Evolutionary conservation across 169 alveolate species (phyloP), one percentile per base, ranked within the genome.

Genomic region (Plasmodium inui): DNA sequence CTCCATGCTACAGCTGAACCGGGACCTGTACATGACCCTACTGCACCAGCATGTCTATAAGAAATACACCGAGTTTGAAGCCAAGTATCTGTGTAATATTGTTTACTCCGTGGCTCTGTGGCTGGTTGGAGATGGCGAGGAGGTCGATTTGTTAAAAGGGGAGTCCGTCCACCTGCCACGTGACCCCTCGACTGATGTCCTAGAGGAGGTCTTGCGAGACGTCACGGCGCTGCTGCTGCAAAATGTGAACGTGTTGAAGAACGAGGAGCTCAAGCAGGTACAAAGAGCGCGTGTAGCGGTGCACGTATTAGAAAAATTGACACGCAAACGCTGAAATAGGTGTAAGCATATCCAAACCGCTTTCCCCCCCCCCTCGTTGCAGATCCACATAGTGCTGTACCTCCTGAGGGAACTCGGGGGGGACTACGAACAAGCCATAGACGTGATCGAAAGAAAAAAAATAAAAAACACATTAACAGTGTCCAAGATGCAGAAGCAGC

Each of bases 181-280:
- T 19, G 61, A 39, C 22, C 71, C 82, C 34, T 10, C 41, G 70
- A 34, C 44, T 46, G 83, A 89, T 17, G 26, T 79, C 6, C 46
- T 89, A 61, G 28, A 10, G 17, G 78, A 7, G 30, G 34, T 79
- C 7, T 12, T 89, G 55, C 30, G 46, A 2, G 74, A 55, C 2
- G 72, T 89, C 4, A 70, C 82, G 19, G 2, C 14, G 6, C 44
- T 89, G 28, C 82, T 89, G n/a, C 26, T 89, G 70, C 39, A 17
- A 37, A 89, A 72, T 61, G n/a, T 79, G n/a, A 32, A 61, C 72
- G 82, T 79, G 83, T 19, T 89, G 22, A 89, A 89, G 71, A 89
- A 89, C 55, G 94, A 89, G 8, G 94, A 89, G 50, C 57, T 89
- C 26, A 89, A 89, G 72, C 94, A 89, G 90, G 94, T 80, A 88